Percentiles rank a stretch among this genome's conserved stretches.
Evolutionary conservation across 176 grass and related monocot species (phyloP).

Genomic region (Aegilops tauschii): DNA sequence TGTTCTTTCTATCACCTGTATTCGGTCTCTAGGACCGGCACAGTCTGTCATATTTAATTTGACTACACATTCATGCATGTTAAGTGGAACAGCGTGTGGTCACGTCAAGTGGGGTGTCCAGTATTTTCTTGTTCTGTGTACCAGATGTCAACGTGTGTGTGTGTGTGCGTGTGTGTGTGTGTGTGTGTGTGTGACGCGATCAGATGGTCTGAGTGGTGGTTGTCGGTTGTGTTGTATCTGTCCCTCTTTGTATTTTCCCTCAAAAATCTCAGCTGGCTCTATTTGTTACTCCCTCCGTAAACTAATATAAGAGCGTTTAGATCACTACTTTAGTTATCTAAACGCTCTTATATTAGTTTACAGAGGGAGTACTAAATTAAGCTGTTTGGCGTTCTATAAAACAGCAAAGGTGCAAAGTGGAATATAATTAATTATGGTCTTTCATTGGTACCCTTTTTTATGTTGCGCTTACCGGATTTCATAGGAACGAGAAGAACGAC

Average conservation of each 20-base stretch:
- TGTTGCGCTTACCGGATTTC: neutral
- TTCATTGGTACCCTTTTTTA: neutral
- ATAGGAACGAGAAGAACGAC: conserved; percentile 75
- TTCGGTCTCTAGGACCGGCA: neutral
- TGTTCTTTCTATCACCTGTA: neutral
- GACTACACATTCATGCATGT: neutral
- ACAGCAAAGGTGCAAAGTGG: neutral
- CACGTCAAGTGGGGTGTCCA: neutral
- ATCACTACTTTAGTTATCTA: too few relatives aligned
- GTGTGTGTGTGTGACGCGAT: neutral
- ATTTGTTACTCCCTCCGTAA: neutral
- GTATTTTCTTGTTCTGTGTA: neutral
- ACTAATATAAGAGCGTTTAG: too few relatives aligned
- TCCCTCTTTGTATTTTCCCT: neutral
- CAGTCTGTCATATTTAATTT: neutral
- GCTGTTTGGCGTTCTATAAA: neutral
- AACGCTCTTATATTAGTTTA: too few relatives aligned
- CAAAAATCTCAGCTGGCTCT: neutral
- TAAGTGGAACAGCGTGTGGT: neutral
- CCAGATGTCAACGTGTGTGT: neutral
- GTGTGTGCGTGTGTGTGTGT: neutral
- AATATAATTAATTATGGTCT: neutral
- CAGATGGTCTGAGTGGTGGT: neutral
- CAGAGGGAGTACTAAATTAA: neutral
- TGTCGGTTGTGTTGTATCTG: neutral